Evolutionary conservation across 805 yeast genomes (phyloP).

Genomic region (Wickerhamiella domercqiae): DNA sequence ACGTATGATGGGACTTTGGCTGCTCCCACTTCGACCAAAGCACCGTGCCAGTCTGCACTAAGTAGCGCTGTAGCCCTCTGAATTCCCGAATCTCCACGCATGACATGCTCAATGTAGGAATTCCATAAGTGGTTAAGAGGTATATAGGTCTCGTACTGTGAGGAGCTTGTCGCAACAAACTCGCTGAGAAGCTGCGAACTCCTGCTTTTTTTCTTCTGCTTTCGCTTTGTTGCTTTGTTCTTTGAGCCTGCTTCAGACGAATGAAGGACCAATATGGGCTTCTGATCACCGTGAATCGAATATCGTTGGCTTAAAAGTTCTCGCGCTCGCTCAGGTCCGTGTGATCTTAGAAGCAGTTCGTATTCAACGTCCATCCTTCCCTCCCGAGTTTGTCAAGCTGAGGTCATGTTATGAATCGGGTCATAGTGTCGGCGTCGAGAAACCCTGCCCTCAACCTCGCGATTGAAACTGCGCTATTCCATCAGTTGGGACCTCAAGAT

Average conservation of each 20-base stretch:
- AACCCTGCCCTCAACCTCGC: conserved; percentile 70
- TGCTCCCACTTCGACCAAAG: conserved; percentile 42
- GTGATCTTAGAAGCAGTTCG: conserved; percentile 20
- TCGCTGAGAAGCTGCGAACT: conserved; percentile 26
- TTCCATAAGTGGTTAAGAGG: conserved; percentile 58
- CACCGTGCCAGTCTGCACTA: conserved; percentile 70
- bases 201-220: conserved; percentile 19
- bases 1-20: conserved; percentile 41
- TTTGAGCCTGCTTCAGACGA: conserved; percentile 1
- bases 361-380: conserved; percentile 14
- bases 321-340: conserved; percentile 19
- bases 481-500: conserved; percentile 18
- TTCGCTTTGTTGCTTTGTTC: conserved; percentile 17
- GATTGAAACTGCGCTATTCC: conserved; percentile 64
- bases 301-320: conserved; percentile 27
- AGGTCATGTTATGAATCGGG: conserved; percentile 27
- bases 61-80: conserved; percentile 32
- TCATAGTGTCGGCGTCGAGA: conserved; percentile 40
- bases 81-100: conserved; percentile 20
- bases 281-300: conserved; percentile 23
- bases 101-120: conserved; percentile 43
- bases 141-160: conserved; percentile 33
- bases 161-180: conserved; percentile 8
- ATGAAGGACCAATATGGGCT: conserved; percentile 22
- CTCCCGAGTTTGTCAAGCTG: not conserved